phyloP scores from a whole-genome alignment of 2,329 filamentous ascomycete species.

The Ophiostoma sp. region DNA sequence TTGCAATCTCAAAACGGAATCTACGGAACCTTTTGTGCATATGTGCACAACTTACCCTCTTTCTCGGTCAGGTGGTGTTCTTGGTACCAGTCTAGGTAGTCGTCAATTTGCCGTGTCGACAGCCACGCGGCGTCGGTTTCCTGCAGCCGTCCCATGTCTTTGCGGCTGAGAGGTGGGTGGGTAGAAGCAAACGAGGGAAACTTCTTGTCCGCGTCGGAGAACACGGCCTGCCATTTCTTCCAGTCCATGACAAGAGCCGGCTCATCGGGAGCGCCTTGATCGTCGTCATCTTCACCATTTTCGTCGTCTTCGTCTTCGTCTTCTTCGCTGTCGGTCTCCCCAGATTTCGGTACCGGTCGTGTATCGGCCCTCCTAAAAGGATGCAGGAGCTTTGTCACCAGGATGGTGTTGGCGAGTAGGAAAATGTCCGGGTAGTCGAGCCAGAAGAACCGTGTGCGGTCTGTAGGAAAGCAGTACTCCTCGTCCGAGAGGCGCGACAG shows the following conservation, averaged over 20 bases:
- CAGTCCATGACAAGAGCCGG: conserved; percentile 63
- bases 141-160: background rate
- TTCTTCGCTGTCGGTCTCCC: conserved; percentile 25
- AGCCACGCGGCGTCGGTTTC: conserved; percentile 31
- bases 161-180: conserved; percentile 19
- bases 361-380: conserved; percentile 51
- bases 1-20: too few relatives aligned
- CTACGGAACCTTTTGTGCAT: too few relatives aligned
- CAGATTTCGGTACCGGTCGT: background rate
- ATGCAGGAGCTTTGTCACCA: conserved; percentile 73
- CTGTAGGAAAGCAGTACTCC: conserved; percentile 53
- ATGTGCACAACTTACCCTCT: conserved; percentile 21
- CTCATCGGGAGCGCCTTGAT: conserved; percentile 41
- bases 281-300: conserved; percentile 26
- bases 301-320: conserved; percentile 36
- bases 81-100: conserved; percentile 77
- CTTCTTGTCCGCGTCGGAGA: conserved; percentile 32
- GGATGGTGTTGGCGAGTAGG: conserved; percentile 63
- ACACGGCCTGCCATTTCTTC: conserved; percentile 58
- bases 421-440: conserved; percentile 68
- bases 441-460: conserved; percentile 41
- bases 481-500: conserved; percentile 46
- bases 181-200: conserved; percentile 13
- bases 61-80: conserved; percentile 44
- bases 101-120: conserved; percentile 57